Conservation (phyloP, 2,329 filamentous ascomycete genomes). For the Bipolaris cookei region DNA sequence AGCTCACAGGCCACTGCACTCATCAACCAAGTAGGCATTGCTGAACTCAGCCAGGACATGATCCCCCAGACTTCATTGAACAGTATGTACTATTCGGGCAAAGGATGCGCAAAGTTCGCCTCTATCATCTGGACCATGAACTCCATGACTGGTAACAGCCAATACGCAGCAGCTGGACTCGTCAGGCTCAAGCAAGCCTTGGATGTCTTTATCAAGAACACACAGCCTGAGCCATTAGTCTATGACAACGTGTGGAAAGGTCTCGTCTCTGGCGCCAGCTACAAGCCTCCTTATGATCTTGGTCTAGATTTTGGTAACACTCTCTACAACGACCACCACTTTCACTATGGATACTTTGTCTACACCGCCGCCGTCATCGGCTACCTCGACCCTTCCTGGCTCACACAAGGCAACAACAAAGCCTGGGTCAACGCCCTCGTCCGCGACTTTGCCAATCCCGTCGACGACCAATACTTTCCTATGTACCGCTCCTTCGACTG, state of each 20-base stretch:
- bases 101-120: conserved; percentile 55
- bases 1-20: conserved; percentile 60
- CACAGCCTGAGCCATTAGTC: conserved; percentile 59
- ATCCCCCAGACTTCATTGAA: conserved; percentile 73
- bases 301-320: conserved; percentile 90
- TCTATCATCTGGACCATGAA: conserved; percentile 55
- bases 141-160: conserved; percentile 66
- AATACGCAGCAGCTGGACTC: conserved; percentile 59
- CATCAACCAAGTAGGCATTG: conserved; percentile 67
- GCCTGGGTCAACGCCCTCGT: conserved; percentile 84
- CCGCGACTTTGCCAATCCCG: conserved; percentile 81
- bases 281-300: conserved; percentile 54
- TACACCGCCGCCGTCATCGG: conserved; percentile 86
- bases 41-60: conserved; percentile 81
- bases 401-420: conserved; percentile 67
- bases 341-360: conserved; percentile 84
- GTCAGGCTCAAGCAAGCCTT: conserved; percentile 59
- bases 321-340: conserved; percentile 75
- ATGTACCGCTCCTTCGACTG: conserved; percentile 79
- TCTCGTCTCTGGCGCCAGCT: conserved; percentile 75
- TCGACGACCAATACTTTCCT: conserved; percentile 74
- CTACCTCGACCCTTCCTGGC: conserved; percentile 78
- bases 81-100: conserved; percentile 93
- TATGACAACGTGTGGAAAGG: conserved; percentile 76
- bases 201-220: conserved; percentile 57